phyloP scores from a whole-genome alignment of 2,329 filamentous ascomycete species.

The Aaosphaeria pasadenensis region DNA sequence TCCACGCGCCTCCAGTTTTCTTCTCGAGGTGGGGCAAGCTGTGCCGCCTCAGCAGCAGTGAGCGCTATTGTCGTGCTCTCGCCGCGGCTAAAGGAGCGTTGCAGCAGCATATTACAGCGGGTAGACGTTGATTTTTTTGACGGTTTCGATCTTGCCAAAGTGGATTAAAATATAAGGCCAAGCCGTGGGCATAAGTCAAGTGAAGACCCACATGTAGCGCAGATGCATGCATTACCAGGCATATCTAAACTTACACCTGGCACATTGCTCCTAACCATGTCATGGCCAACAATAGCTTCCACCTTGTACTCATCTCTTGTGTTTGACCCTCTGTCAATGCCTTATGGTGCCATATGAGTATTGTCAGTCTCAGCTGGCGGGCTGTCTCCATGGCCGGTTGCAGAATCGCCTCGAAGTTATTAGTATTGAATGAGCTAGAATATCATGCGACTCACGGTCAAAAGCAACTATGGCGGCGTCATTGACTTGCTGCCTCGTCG shows the following conservation, averaged over 20 bases:
- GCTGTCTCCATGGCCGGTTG: conserved; percentile 2
- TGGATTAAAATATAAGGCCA: too few species aligned
- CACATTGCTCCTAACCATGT: conserved; percentile 1
- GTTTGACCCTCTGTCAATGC: neutral
- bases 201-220: too few species aligned
- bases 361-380: conserved; percentile 2
- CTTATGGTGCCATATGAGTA: conserved; percentile 1
- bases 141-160: too few species aligned
- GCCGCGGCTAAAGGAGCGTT: too few species aligned
- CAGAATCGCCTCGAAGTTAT: conserved; percentile 3
- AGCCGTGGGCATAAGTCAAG: too few species aligned
- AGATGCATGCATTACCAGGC: too few species aligned
- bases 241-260: neutral
- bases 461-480: conserved; percentile 1
- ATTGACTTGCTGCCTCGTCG: conserved; percentile 1
- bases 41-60: too few species aligned
- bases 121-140: too few species aligned
- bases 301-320: conserved; percentile 2
- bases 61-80: too few species aligned
- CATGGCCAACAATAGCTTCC: conserved; percentile 3
- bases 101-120: too few species aligned
- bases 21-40: too few species aligned
- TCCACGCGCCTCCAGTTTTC: too few species aligned
- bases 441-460: conserved; percentile 2
- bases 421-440: conserved; percentile 3